Evolutionary conservation across 345 rosid genomes (phyloP).

Genomic region (Sonneratia caseolaris): DNA sequence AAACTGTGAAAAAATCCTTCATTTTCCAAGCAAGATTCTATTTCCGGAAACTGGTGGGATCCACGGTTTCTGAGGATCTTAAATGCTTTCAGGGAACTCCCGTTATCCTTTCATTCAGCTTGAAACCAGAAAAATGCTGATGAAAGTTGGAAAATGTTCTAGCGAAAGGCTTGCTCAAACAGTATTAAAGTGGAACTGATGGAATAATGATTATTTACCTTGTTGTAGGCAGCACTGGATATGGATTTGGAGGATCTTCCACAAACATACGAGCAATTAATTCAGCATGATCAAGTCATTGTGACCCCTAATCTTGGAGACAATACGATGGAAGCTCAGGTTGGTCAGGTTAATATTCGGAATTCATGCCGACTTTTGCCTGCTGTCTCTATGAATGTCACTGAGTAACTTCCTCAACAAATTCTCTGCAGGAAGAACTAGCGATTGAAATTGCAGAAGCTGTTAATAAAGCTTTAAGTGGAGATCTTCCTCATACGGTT

Average conservation of each 20-base stretch:
- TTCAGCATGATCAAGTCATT: conserved; percentile 39
- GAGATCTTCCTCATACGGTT: conserved; percentile 46
- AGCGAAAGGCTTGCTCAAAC: background rate
- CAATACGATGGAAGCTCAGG: conserved; percentile 55
- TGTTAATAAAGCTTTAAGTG: conserved; percentile 44
- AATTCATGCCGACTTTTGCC: background rate
- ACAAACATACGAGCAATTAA: conserved; percentile 26
- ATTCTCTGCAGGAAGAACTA: conserved; percentile 31
- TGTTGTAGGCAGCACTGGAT: conserved; percentile 19
- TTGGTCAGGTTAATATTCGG: background rate
- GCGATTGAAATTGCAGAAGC: conserved; percentile 54
- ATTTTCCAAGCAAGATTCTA: too few species aligned
- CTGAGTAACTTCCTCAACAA: background rate
- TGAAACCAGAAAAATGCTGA: too few species aligned
- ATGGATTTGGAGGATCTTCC: conserved; percentile 44
- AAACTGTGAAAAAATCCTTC: too few species aligned
- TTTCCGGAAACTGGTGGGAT: too few species aligned
- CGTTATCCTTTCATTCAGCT: too few species aligned
- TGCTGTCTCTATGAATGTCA: background rate
- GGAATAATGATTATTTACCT: background rate
- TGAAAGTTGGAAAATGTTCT: background rate
- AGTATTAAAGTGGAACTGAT: background rate
- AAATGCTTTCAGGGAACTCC: too few species aligned
- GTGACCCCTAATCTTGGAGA: conserved; percentile 59
- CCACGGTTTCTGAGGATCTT: too few species aligned